Evolutionary conservation across 768 basidiomycete species (phyloP), one percentile per base, ranked within the genome.

Genomic region (Russula brevipes): DNA sequence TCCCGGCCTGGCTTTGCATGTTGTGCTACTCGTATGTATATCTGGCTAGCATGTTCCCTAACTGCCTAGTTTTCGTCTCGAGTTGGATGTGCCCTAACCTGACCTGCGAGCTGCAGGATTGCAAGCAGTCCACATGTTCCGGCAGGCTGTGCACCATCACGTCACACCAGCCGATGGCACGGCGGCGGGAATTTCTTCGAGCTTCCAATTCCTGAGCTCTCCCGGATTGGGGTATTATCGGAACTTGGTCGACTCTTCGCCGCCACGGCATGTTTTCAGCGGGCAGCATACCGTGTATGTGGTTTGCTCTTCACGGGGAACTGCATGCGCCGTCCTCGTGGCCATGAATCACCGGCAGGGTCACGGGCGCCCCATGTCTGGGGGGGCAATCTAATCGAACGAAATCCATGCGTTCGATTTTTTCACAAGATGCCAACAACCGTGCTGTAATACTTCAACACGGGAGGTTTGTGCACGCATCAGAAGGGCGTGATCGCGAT

Each of bases 311-410:
- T 46, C 35, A 47, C 17, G 53, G 38, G 19, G 38, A 42, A 46
- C n/a, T 52, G 57, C 62, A 63, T 63, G 62, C 63, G 4, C 54
- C 24, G 35, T 31, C 63, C 63, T 60, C 63, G 59, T 56, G 59
- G 11, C 24, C 8, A 59, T 59, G 42, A 45, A 57, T 4, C 57
- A 17, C 53, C 62, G 56, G 51, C 36, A 36, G 51, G 41, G 2
- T 24, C 16, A 59, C 53, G 35, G 19, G 62, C 57, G 57, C 62
- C 36, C 52, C 12, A 31, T 14, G 14, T 35, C n/a, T 30, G 24
- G 36, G 14, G 55, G 36, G 14, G 55, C 42, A 55, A 59, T 64
- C 63, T 64, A 60, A 60, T 64, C 58, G 46, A 24, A 24, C 24
- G n/a, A n/a, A n/a, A n/a, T n/a, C n/a, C n/a, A 49, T 1, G 17